These are phyloP conservation scores for Odontarrhena argentea DNA, from an alignment of 345 rosid species.

Conservation along the genomic window DNA sequence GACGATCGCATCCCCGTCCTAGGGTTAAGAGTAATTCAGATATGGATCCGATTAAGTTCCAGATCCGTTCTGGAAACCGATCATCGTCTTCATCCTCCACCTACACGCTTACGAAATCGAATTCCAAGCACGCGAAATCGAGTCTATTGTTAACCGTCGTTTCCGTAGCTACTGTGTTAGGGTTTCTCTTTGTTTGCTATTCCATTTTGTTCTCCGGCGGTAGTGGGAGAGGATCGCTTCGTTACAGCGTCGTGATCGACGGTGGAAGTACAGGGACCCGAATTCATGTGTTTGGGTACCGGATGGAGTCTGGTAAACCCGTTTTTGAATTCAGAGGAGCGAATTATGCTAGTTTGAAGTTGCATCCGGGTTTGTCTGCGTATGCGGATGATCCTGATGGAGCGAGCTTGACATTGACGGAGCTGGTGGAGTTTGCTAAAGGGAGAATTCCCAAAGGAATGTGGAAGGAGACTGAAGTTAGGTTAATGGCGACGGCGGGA, in stretches of 20 bases:
- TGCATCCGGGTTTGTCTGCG: slow-evolving; percentile 86
- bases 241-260: slow-evolving; percentile 62
- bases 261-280: slow-evolving; percentile 93
- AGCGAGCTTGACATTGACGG: slow-evolving; percentile 60
- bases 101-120: slow-evolving; percentile 29
- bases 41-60: slow-evolving; percentile 78
- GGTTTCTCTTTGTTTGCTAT: slow-evolving; percentile 45
- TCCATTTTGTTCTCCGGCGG: slow-evolving; percentile 33
- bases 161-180: slow-evolving; percentile 32
- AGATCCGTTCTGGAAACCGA: slow-evolving; percentile 48
- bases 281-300: slow-evolving; percentile 63
- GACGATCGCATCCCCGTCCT: slow-evolving; percentile 69
- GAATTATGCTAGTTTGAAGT: slow-evolving; percentile 58
- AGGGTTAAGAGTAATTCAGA: slow-evolving; percentile 44
- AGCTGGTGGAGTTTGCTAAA: slow-evolving; percentile 71
- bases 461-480: slow-evolving; percentile 73
- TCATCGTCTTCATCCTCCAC: slow-evolving; percentile 53
- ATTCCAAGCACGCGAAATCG: slow-evolving; percentile 43
- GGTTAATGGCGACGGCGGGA: slow-evolving; percentile 97
- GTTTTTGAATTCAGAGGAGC: slow-evolving; percentile 59
- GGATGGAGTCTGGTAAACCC: slow-evolving; percentile 40
- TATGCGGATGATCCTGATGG: slow-evolving; percentile 55
- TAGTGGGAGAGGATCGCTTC: slow-evolving; percentile 16
- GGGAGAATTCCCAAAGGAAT: slow-evolving; percentile 57
- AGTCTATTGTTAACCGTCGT: slow-evolving; percentile 39